Base-by-base conservation (phyloP, 805 yeast genomes). In the Candida boleticola region DNA sequence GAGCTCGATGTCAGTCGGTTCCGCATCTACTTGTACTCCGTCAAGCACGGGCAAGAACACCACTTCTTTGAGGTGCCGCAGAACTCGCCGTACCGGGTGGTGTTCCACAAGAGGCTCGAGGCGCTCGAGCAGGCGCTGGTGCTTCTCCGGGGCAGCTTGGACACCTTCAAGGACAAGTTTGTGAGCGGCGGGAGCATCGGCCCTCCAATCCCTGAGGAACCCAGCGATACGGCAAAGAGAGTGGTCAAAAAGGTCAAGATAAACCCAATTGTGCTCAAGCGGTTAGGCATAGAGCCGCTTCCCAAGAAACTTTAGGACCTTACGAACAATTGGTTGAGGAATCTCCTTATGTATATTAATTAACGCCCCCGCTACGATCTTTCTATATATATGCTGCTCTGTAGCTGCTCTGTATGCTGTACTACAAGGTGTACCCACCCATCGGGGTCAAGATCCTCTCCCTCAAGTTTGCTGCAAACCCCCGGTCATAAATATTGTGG, bases 401-500 rank as follows among this genome's bases (percentile, higher is more conserved):
- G n/a, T n/a, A n/a, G n/a, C n/a, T n/a, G n/a, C n/a, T n/a, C n/a
- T n/a, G n/a, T n/a, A n/a, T n/a, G n/a, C n/a, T n/a, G n/a, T n/a
- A n/a, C n/a, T n/a, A n/a, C n/a, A n/a, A n/a, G n/a, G n/a, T n/a
- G n/a, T n/a, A n/a, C n/a, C n/a, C n/a, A n/a, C n/a, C n/a, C n/a
- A 23, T 7, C 27, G 27, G 27, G 10, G 27, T 23, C 10, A 7
- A 45, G 20, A 68, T 7, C 22, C 76, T 52, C 40, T 68, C 64
- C 29, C 44, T 54, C 9, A 73, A 39, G 47, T 78, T 78, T 1
- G 44, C 41, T 54, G 59, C 49, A 47, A 78, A 76, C 2, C 83
- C 83, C 6, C 46, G 49, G 45, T 78, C 83, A 51, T 78, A 78
- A 6, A 74, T 55, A 47, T 78, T 78, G 29, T 47, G 53, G 47